A percentile compares a stretch with the other conserved stretches of the same genome.
Conservation (phyloP, 139 green algal species). For the Volvox africanus region DNA sequence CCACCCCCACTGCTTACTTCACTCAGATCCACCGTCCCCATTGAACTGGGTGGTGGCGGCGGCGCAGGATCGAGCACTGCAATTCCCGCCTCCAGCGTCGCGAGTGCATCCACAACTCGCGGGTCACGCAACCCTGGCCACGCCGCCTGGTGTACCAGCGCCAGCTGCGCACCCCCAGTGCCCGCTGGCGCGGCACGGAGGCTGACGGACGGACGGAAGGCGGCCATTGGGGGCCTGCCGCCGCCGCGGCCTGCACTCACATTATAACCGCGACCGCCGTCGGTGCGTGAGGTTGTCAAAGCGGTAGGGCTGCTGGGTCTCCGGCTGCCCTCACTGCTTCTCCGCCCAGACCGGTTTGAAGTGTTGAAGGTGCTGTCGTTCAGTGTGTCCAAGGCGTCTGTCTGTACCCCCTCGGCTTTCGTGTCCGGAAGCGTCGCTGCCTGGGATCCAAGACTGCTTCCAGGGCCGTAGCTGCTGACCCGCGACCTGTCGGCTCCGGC, state of each 20-base stretch:
- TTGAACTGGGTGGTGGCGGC: background rate
- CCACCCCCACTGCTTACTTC: background rate
- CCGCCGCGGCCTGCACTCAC: background rate
- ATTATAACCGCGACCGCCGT: background rate
- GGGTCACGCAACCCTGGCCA: slow-evolving; percentile 2
- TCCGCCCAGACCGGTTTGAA: background rate
- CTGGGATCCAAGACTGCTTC: too few relatives aligned
- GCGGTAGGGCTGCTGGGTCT: background rate
- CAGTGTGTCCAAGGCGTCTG: background rate
- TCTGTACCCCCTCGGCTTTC: background rate
- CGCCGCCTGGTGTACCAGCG: slow-evolving; percentile 16
- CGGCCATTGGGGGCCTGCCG: background rate
- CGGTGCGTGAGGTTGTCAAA: background rate
- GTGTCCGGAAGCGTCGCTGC: background rate
- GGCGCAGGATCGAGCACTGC: slow-evolving; percentile 23
- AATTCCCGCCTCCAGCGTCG: slow-evolving; percentile 5
- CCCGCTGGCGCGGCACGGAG: background rate
- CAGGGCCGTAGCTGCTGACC: too few relatives aligned
- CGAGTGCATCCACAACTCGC: background rate
- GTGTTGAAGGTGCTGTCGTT: background rate
- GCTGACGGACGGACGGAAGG: background rate
- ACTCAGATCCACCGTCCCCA: background rate
- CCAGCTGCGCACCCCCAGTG: background rate
- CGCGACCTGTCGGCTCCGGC: too few relatives aligned
- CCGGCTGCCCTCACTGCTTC: background rate